Conservation (phyloP, 2,329 filamentous ascomycete genomes). For the Colletotrichum tropicale region DNA sequence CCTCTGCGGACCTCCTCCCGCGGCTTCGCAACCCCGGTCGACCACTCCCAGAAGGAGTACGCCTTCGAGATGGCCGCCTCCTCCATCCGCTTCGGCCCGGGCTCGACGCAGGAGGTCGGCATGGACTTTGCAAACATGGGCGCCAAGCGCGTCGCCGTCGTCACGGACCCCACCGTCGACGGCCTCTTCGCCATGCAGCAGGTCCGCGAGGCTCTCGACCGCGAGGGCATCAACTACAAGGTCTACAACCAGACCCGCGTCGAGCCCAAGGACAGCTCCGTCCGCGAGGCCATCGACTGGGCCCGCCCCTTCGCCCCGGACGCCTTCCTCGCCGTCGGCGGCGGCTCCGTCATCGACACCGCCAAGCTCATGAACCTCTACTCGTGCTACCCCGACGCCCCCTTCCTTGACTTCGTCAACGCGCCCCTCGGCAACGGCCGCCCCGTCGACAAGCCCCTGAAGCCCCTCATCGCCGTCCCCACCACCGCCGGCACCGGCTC, state of each 20-base stretch:
- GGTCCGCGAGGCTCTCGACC: slow-evolving; percentile 78
- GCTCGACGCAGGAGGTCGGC: slow-evolving; percentile 92
- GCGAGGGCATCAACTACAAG: slow-evolving; percentile 79
- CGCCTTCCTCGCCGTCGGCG: slow-evolving; percentile 89
- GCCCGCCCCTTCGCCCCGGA: slow-evolving; percentile 82
- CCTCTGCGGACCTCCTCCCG: slow-evolving; percentile 30
- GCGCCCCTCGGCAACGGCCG: slow-evolving; percentile 86
- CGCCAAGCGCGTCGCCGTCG: slow-evolving; percentile 84
- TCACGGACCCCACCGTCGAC: slow-evolving; percentile 84
- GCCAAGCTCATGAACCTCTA: slow-evolving; percentile 99
- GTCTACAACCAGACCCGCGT: slow-evolving; percentile 82
- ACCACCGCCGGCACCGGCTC: slow-evolving; percentile 87
- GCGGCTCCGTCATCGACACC: slow-evolving; percentile 96
- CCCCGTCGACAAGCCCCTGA: slow-evolving; percentile 74
- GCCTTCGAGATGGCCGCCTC: slow-evolving; percentile 99
- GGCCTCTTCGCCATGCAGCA: slow-evolving; percentile 89
- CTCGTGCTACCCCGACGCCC: slow-evolving; percentile 85
- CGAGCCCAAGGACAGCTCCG: slow-evolving; percentile 93
- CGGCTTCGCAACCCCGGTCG: slow-evolving; percentile 71
- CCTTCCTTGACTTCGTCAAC: slow-evolving; percentile 98
- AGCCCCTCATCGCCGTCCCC: slow-evolving; percentile 80
- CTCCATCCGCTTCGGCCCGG: slow-evolving; percentile 91
- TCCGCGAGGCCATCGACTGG: slow-evolving; percentile 89
- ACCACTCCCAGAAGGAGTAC: slow-evolving; percentile 78
- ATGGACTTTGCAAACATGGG: slow-evolving; percentile 97